Conservation (phyloP, 441 rosid genomes). For the Raphanus hybrid region DNA sequence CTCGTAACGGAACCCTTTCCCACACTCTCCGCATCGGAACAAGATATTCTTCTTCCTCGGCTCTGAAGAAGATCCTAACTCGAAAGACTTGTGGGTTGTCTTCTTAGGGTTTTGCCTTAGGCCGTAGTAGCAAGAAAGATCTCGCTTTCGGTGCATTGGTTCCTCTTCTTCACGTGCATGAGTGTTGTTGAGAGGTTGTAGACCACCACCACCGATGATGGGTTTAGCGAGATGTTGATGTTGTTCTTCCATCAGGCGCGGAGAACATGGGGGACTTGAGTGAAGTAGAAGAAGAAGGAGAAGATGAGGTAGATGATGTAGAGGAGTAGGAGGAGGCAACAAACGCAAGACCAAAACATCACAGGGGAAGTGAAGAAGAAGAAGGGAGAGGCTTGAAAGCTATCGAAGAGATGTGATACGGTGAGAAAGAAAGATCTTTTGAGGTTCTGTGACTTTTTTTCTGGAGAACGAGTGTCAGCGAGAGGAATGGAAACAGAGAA, state of each 20-base stretch:
- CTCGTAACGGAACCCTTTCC: slow-evolving; percentile 52
- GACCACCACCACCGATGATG: slow-evolving; percentile 38
- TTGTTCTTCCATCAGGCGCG: slow-evolving; percentile 42
- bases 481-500: neutral
- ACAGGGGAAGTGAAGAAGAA: neutral
- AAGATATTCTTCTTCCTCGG: slow-evolving; percentile 73
- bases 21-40: slow-evolving; percentile 57
- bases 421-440: neutral
- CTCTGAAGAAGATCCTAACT: slow-evolving; percentile 49
- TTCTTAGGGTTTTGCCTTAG: slow-evolving; percentile 79
- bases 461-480: neutral
- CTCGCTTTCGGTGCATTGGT: slow-evolving; percentile 27
- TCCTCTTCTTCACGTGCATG: slow-evolving; percentile 39
- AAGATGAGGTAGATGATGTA: slow-evolving; percentile 14
- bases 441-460: neutral
- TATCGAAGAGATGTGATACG: neutral
- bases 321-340: slow-evolving; percentile 4
- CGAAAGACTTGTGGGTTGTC: slow-evolving; percentile 66
- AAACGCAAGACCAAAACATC: neutral
- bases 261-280: slow-evolving; percentile 9
- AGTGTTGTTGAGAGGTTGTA: slow-evolving; percentile 49
- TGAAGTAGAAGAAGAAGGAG: slow-evolving; percentile 16
- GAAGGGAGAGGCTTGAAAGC: neutral
- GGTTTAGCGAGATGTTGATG: slow-evolving; percentile 46
- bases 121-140: slow-evolving; percentile 49